Conservation (phyloP, 129 eudicot species). For the Escallonia rubra region DNA sequence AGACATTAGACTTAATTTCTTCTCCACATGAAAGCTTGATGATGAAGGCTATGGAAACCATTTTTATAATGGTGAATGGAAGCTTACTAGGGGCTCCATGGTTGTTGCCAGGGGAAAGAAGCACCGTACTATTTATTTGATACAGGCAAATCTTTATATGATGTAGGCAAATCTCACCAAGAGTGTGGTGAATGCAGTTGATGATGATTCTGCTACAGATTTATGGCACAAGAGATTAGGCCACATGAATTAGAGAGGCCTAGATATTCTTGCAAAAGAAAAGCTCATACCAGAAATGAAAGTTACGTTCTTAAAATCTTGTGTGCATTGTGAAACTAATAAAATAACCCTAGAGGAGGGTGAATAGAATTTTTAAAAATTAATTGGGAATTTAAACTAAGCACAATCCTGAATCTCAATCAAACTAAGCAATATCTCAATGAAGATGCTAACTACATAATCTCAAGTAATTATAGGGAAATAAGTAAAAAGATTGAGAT, state of each 20-base stretch:
- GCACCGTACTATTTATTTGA: not conserved
- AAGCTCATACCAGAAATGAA: not conserved
- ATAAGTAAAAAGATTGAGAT: too few relatives aligned
- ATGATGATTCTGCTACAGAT: not conserved
- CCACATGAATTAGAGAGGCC: constrained; percentile 14
- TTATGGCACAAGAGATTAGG: constrained; percentile 21
- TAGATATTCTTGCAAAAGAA: not conserved
- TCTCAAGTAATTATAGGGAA: too few relatives aligned
- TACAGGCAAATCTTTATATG: not conserved
- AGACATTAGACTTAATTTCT: too few relatives aligned
- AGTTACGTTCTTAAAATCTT: not conserved
- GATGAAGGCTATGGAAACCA: not conserved
- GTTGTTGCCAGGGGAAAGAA: constrained; percentile 16
- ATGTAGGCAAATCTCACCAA: not conserved
- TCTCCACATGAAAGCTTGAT: not conserved
- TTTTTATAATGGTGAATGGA: constrained; percentile 11
- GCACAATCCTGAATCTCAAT: too few relatives aligned
- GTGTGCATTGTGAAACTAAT: constrained; percentile 9
- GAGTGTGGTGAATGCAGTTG: not conserved
- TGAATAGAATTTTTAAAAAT: too few relatives aligned
- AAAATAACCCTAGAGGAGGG: too few relatives aligned
- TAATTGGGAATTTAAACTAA: too few relatives aligned
- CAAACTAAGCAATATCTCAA: too few relatives aligned
- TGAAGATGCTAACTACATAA: too few relatives aligned
- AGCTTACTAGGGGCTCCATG: not conserved